A percentile compares a stretch with the other conserved stretches of the same genome.
phyloP scores from a whole-genome alignment of 805 yeast genomes.

The Candida pini region DNA sequence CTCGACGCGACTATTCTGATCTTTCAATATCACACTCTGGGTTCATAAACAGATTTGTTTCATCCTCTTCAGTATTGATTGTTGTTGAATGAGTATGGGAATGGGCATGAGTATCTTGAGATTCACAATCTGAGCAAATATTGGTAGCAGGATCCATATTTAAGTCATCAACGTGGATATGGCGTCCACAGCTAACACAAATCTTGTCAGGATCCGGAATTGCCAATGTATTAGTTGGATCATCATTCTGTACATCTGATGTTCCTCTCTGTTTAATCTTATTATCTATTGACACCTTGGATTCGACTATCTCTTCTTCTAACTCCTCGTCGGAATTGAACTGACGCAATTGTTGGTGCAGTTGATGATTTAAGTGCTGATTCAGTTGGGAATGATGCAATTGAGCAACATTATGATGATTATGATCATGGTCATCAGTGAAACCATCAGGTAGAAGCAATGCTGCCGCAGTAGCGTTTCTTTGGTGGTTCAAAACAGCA shows the following conservation, averaged over 20 bases:
- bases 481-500: constrained; percentile 13
- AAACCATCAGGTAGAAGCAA: not conserved
- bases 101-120: too few species aligned
- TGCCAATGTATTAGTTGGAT: constrained; percentile 18
- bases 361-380: constrained; percentile 26
- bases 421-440: constrained; percentile 1
- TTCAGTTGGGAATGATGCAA: constrained; percentile 3
- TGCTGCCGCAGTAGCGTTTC: constrained; percentile 2
- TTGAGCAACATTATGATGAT: constrained; percentile 1
- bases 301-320: not conserved
- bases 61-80: constrained; percentile 12
- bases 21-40: constrained; percentile 13
- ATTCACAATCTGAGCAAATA: constrained; percentile 23
- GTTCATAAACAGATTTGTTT: constrained; percentile 20
- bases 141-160: constrained; percentile 23
- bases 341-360: constrained; percentile 24
- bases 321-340: not conserved
- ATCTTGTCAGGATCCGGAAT: constrained; percentile 25
- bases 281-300: not conserved
- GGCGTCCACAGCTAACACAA: constrained; percentile 23
- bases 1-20: not conserved
- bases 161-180: constrained; percentile 24
- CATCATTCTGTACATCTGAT: constrained; percentile 5
- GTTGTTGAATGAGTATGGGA: too few species aligned
- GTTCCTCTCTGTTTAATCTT: constrained; percentile 1